Evolutionary conservation across 2,329 filamentous ascomycete genomes (phyloP).

Genomic region (Hypoxylon rubiginosum): DNA sequence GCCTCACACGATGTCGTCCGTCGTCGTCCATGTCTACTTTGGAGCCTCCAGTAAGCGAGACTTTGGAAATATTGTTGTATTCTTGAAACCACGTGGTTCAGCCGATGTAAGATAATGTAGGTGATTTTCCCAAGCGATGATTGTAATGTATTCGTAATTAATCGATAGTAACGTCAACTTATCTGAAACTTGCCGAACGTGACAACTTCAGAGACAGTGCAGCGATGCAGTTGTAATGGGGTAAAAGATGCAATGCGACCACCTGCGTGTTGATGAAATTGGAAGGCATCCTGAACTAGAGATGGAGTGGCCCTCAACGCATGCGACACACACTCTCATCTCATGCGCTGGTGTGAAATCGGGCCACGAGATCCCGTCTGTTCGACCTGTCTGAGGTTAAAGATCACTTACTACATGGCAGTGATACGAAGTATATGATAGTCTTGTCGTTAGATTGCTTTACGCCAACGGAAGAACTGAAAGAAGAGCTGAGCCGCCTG

Average conservation of each 20-base stretch:
- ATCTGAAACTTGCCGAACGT: conserved; percentile 33
- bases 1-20: not conserved
- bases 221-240: conserved; percentile 21
- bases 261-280: conserved; percentile 6
- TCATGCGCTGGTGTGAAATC: conserved; percentile 18
- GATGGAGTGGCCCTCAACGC: conserved; percentile 16
- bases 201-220: conserved; percentile 15
- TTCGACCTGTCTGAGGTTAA: conserved; percentile 1
- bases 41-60: conserved; percentile 5
- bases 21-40: not conserved
- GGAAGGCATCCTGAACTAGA: conserved; percentile 18
- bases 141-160: conserved; percentile 12
- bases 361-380: conserved; percentile 1
- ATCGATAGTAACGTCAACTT: conserved; percentile 19
- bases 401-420: not conserved
- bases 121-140: conserved; percentile 2
- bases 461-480: not conserved
- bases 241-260: conserved; percentile 26
- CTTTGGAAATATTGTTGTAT: not conserved
- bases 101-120: conserved; percentile 1
- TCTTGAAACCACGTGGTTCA: conserved; percentile 5
- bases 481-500: not conserved
- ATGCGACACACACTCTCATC: conserved; percentile 12
- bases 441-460: not conserved
- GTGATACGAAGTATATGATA: not conserved